Evolutionary conservation across 2,329 filamentous ascomycete genomes (phyloP).

Genomic region (Arachnomyces sp.): DNA sequence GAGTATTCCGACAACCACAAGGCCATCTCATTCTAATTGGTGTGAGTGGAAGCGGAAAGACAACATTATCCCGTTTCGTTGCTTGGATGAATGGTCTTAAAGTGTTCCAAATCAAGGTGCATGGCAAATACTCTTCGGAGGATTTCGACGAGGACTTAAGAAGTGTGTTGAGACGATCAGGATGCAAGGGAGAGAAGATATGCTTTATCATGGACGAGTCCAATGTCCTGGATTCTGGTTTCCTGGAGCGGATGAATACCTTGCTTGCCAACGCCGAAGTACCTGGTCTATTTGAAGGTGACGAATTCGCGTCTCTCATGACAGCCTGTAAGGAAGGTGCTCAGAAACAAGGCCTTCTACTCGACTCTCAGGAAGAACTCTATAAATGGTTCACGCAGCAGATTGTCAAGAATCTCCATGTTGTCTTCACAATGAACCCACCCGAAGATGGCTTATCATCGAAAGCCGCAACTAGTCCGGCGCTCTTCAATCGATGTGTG

Average conservation of each 20-base stretch:
- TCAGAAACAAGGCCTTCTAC: slow-evolving; percentile 84
- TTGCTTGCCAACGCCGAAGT: slow-evolving; percentile 98
- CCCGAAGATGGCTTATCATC: slow-evolving; percentile 90
- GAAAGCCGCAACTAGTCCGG: slow-evolving; percentile 94
- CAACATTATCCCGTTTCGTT: slow-evolving; percentile 92
- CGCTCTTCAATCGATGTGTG: slow-evolving; percentile 98
- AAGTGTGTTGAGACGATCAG: slow-evolving; percentile 84
- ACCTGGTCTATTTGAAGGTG: slow-evolving; percentile 96
- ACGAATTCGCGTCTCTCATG: slow-evolving; percentile 97
- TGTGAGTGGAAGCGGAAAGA: slow-evolving; percentile 98
- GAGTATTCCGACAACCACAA: slow-evolving; percentile 96
- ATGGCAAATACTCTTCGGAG: slow-evolving; percentile 94
- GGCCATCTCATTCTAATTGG: slow-evolving; percentile 97
- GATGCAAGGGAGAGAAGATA: slow-evolving; percentile 98
- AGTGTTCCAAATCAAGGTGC: slow-evolving; percentile 99
- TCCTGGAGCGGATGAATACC: slow-evolving; percentile 99
- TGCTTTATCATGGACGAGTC: slow-evolving; percentile 99
- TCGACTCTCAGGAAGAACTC: slow-evolving; percentile 97
- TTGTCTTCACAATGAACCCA: slow-evolving; percentile 99
- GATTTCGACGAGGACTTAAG: slow-evolving; percentile 98
- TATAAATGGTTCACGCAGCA: slow-evolving; percentile 99
- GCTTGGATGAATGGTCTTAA: slow-evolving; percentile 99
- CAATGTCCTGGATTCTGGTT: slow-evolving; percentile 96
- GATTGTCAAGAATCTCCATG: slow-evolving; percentile 97
- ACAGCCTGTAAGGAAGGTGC: slow-evolving; percentile 98